Base-by-base conservation (phyloP, 2,329 filamentous ascomycete species). In the Sodiomyces alkalinus region DNA sequence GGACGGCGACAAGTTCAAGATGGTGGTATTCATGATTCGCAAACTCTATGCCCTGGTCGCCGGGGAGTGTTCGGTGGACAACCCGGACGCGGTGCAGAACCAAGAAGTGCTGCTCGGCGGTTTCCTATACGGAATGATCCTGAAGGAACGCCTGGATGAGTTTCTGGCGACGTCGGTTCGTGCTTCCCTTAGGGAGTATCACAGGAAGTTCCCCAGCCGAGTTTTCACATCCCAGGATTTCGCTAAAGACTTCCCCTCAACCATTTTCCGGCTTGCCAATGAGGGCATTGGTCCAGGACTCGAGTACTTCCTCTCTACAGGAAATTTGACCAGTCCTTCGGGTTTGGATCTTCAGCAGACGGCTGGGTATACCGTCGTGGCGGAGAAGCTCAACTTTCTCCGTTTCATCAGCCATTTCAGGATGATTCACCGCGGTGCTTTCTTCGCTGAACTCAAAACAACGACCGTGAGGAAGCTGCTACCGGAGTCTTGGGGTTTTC, bases 361-460 rank as follows among this genome's bases (percentile, higher is more conserved):
- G 0, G 90, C 87, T 9, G 90, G 90, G 37, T 98, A 92, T 53
- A 92, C 83, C 0, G 85, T 98, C 28, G 86, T 96, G 28, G 90
- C 90, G 3, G 90, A 98, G 51, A 96, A 96, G 65, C 87, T 98
- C 49, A 98, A 98, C 59, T 98, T 96, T 51, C 74, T 92, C 46
- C 82, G 90, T 44, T 98, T 96, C 59, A 92, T 98, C 58, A 90
- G 82, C 53, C 90, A 98, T 54, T 98, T 98, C 68, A 80, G 90
- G 41, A 94, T 94, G 85, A 83, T 98, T 33, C 90, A 98, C 60
- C 75, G 90, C 74, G 90, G 90, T 63, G 90, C 83, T 49, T 98
- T 98, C 68, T 98, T 98, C 52, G 90, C 90, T 4, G 82, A 96
- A 50, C 58, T 98, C 39, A 96, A 94, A 58, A 98, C 90, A 0